A percentile compares a stretch with the other conserved stretches of the same genome.
These are phyloP conservation scores for Kalmanozyma brasiliensis DNA, from an alignment of 1,284 basidiomycete genomes.

Conservation along the genomic window DNA sequence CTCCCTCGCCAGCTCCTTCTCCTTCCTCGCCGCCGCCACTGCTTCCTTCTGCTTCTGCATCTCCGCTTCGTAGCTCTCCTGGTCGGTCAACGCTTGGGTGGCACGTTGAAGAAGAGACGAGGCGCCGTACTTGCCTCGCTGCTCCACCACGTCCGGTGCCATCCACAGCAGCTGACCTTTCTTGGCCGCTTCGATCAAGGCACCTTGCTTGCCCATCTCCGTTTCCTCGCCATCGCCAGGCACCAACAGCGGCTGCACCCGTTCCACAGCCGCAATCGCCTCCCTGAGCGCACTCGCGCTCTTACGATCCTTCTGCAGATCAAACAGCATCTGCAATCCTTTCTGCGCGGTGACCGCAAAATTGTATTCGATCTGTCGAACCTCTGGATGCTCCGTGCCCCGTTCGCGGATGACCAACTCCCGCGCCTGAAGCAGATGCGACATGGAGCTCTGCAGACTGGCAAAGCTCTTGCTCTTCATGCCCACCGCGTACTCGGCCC, in stretches of 20 bases:
- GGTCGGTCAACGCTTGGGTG: slow-evolving; percentile 46
- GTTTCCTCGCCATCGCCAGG: slow-evolving; percentile 24
- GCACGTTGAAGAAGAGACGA: slow-evolving; percentile 55
- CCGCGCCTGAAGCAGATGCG: slow-evolving; percentile 52
- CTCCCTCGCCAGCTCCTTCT: slow-evolving; percentile 55
- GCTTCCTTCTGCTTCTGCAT: slow-evolving; percentile 45
- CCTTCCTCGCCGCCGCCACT: slow-evolving; percentile 50
- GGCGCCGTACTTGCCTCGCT: slow-evolving; percentile 64
- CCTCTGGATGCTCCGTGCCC: slow-evolving; percentile 26
- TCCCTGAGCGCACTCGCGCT: slow-evolving; percentile 42
- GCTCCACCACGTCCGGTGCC: slow-evolving; percentile 62
- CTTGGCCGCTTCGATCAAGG: slow-evolving; percentile 54
- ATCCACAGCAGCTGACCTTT: slow-evolving; percentile 57
- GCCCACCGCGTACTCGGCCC: slow-evolving; percentile 63
- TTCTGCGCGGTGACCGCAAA: slow-evolving; percentile 64
- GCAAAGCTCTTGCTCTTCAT: slow-evolving; percentile 53
- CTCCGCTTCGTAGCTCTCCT: slow-evolving; percentile 55
- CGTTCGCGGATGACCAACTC: slow-evolving; percentile 38
- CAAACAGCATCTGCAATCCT: slow-evolving; percentile 64
- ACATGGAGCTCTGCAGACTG: slow-evolving; percentile 48
- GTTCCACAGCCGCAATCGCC: slow-evolving; percentile 54
- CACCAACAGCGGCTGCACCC: slow-evolving; percentile 45
- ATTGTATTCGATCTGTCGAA: slow-evolving; percentile 63
- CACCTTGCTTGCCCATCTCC: slow-evolving; percentile 28
- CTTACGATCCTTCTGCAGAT: slow-evolving; percentile 54